Conservation (phyloP, 2,329 filamentous ascomycete species). For the Clarireedia monteithiana region DNA sequence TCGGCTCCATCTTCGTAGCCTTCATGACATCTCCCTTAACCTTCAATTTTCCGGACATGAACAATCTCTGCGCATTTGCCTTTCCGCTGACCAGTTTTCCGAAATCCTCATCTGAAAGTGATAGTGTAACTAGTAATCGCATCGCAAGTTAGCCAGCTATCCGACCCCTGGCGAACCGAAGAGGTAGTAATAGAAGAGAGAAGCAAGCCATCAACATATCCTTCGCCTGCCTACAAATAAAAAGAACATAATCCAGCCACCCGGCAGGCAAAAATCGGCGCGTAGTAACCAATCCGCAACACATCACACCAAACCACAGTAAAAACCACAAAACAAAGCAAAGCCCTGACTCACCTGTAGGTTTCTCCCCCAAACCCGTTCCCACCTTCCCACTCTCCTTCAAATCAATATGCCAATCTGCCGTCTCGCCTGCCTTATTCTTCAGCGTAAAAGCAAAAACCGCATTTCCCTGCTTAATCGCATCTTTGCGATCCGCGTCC, state of each 20-base stretch:
- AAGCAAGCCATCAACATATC: too few relatives aligned
- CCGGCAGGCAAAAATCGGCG: too few relatives aligned
- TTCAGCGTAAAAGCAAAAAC: slow-evolving; percentile 90
- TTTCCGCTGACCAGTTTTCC: slow-evolving; percentile 74
- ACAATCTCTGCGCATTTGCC: slow-evolving; percentile 83
- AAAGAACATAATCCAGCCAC: not conserved
- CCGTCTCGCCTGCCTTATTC: slow-evolving; percentile 71
- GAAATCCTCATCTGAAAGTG: slow-evolving; percentile 81
- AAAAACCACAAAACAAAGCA: too few relatives aligned
- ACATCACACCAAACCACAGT: too few relatives aligned
- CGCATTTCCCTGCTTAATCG: slow-evolving; percentile 80
- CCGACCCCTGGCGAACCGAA: not conserved
- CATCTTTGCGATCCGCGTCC: slow-evolving; percentile 72
- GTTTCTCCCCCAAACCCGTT: slow-evolving; percentile 71
- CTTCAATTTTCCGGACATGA: slow-evolving; percentile 99
- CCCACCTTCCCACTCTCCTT: slow-evolving; percentile 81
- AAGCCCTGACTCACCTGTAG: slow-evolving; percentile 55
- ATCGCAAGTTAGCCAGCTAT: not conserved
- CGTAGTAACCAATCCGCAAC: too few relatives aligned
- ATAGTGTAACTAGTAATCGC: slow-evolving; percentile 61
- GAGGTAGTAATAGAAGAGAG: too few relatives aligned
- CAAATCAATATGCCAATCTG: slow-evolving; percentile 92
- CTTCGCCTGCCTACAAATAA: not conserved
- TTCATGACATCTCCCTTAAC: slow-evolving; percentile 98
- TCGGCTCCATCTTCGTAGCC: slow-evolving; percentile 79